Evolutionary conservation across 352 stramenopile genomes (phyloP), one percentile per base, ranked within the genome.

Genomic region (Phytopythium vexans): DNA sequence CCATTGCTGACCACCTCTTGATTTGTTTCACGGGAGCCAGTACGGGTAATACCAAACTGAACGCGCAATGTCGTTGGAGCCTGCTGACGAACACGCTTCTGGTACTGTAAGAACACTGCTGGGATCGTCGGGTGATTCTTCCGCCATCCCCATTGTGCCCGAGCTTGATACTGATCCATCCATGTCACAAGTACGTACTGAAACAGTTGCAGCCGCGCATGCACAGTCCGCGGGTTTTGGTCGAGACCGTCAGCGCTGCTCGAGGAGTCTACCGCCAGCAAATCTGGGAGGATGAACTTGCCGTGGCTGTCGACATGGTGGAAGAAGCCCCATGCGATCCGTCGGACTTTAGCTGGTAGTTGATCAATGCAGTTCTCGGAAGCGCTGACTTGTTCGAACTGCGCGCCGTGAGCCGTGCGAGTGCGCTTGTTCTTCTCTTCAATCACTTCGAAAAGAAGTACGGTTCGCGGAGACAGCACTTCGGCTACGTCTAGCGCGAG

Each of bases 251-350:
- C 6, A 35, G 9, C 37, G 60, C 9, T 40, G 39, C 39, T 27
- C 32, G 43, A 12, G 41, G 38, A 12, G 43, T 27, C 4, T 54
- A 14, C 3, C 41, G 54, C 3, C 27, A 59, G 6, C 66, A 38
- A 7, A 37, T 65, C 3, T 14, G 63, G 63, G 11, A 87, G 46
- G 1, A 76, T 70, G 21, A 88, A 55, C 8, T 68, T 67, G 7
- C 81, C 77, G 31, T 63, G 60, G 12, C 62, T 70, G 10, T 63
- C 86, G 16, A 89, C 68, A 1, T 72, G 63, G 33, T 73, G 77
- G 36, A 86, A 88, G 51, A 88, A 91, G 3, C 67, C 70, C 76
- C 78, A 91, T 1, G 64, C 81, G 12, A 88, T 72, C 0, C 57
- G 62, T 12, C 58, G 69, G 11, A 34, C 11, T 55, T 58, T 70